phyloP scores from a whole-genome alignment of 1,284 basidiomycete genomes.

The Porodaedalea pini region DNA sequence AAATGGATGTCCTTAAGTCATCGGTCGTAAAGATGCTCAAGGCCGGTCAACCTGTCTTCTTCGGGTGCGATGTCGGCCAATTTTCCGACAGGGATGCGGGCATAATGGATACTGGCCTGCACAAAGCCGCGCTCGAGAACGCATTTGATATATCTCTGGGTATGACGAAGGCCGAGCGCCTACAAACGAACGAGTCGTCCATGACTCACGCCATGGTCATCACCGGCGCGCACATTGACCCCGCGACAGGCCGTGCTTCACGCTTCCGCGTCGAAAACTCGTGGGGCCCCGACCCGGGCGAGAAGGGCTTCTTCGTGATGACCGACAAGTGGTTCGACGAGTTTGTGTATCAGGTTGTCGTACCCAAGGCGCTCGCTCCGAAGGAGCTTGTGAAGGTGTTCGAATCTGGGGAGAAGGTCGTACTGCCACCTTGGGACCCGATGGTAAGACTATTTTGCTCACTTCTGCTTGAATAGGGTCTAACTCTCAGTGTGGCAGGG shows the following conservation, averaged over 20 bases:
- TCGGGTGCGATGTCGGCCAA: slow-evolving; percentile 87
- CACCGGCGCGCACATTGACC: slow-evolving; percentile 84
- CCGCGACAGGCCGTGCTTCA: slow-evolving; percentile 63
- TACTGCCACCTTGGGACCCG: slow-evolving; percentile 85
- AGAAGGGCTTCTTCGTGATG: slow-evolving; percentile 93
- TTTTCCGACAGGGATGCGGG: slow-evolving; percentile 67
- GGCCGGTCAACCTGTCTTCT: slow-evolving; percentile 89
- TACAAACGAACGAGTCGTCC: slow-evolving; percentile 76
- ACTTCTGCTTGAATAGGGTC: not conserved
- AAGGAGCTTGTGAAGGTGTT: slow-evolving; percentile 79
- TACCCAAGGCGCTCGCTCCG: slow-evolving; percentile 75
- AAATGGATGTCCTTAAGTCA: slow-evolving; percentile 75
- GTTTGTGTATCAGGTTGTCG: slow-evolving; percentile 88
- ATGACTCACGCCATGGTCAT: slow-evolving; percentile 97
- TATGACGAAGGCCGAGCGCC: slow-evolving; percentile 80
- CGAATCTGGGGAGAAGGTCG: slow-evolving; percentile 60
- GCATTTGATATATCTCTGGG: slow-evolving; percentile 57
- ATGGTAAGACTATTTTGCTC: slow-evolving; percentile 52
- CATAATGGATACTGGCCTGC: slow-evolving; percentile 84
- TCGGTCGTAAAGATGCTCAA: slow-evolving; percentile 83
- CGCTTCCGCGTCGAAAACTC: slow-evolving; percentile 95
- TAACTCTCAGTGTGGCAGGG: not conserved
- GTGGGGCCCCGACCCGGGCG: slow-evolving; percentile 80
- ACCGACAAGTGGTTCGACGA: slow-evolving; percentile 89
- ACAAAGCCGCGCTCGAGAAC: slow-evolving; percentile 55